Evolutionary conservation across 2,329 filamentous ascomycete genomes (phyloP), one percentile per base, ranked within the genome.

Genomic region (Setomelanomma holmii): DNA sequence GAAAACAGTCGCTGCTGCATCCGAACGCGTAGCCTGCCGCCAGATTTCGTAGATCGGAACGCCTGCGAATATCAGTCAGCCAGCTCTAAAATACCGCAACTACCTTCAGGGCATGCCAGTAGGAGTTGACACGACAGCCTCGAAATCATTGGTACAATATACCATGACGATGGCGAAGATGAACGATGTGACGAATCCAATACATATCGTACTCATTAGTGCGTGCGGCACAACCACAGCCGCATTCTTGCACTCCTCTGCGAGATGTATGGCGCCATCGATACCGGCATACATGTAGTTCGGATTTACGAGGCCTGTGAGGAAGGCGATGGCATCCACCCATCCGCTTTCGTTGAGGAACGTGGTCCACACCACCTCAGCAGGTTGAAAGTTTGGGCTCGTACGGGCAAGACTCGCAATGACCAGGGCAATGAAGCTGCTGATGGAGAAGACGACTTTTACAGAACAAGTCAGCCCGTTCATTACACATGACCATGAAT

Each of bases 331-430:
- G 3, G 75, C 76, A 22, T 75, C 64, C 2, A 61, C 73, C 75
- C 78, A 82, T 4, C 69, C 74, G 3, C 79, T 79, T 10, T 63
- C 48, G 48, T 82, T 80, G n/a, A 69, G 62, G 55, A 82, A 82
- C 0, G 72, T 59, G 3, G 73, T 73, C 53, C 82, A 80, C 0
- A 80, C 79, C 1, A 72, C 70, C 19, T 71, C 56, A 3, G 56
- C 27, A 1, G 56, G 38, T 20, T 53, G 4, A 73, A 63, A 24
- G 62, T 63, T 12, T 61, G 67, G 35, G 68, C 71, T 3, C 73
- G 74, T 5, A 70, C 75, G 60, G 76, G 67, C 71, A 55, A 76
- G 75, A 14, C 82, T 66, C 1, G 77, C 71, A 12, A 81, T 76
- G n/a, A 82, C 58, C 49, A 82, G 75, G 3, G 73, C 77, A 47